These are phyloP conservation scores for Gracilaria domingensis DNA, from an alignment of 23 red algal species.

Conservation along the genomic window DNA sequence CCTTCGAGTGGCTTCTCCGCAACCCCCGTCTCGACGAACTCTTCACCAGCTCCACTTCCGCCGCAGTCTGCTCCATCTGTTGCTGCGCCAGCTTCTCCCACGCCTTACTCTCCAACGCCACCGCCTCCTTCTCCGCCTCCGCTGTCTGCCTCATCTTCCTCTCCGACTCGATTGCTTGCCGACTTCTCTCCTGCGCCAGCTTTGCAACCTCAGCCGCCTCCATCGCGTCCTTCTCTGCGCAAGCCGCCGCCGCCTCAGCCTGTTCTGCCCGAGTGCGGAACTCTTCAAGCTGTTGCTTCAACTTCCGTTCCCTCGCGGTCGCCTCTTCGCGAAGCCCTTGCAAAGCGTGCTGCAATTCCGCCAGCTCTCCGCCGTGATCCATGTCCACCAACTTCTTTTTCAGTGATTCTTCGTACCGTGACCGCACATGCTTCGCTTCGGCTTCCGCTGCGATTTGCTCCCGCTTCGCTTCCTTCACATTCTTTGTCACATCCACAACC, in stretches of 20 bases:
- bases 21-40: slow-evolving; percentile 51
- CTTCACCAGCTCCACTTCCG: slow-evolving; percentile 34
- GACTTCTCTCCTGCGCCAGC: slow-evolving; percentile 33
- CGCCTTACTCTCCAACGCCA: slow-evolving; percentile 33
- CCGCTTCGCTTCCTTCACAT: slow-evolving; percentile 10
- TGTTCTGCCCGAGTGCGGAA: slow-evolving; percentile 52
- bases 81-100: slow-evolving; percentile 56
- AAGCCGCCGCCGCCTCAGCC: slow-evolving; percentile 45
- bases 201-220: slow-evolving; percentile 52
- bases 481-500: slow-evolving; percentile 19
- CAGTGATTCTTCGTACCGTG: slow-evolving; percentile 56
- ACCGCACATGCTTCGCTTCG: slow-evolving; percentile 45
- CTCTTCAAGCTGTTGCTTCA: slow-evolving; percentile 48
- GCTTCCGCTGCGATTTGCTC: slow-evolving; percentile 40
- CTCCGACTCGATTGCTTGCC: slow-evolving; percentile 39
- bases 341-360: slow-evolving; percentile 46
- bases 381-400: slow-evolving; percentile 44
- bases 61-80: slow-evolving; percentile 34
- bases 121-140: slow-evolving; percentile 42
- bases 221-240: slow-evolving; percentile 63
- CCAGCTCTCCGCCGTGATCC: slow-evolving; percentile 37
- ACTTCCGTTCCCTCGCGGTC: slow-evolving; percentile 14
- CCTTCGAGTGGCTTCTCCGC: slow-evolving; percentile 18
- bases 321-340: slow-evolving; percentile 34
- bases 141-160: slow-evolving; percentile 39